These are phyloP conservation scores for Lipomyces yamanashiensis DNA, from an alignment of 805 yeast genomes.

Conservation along the genomic window DNA sequence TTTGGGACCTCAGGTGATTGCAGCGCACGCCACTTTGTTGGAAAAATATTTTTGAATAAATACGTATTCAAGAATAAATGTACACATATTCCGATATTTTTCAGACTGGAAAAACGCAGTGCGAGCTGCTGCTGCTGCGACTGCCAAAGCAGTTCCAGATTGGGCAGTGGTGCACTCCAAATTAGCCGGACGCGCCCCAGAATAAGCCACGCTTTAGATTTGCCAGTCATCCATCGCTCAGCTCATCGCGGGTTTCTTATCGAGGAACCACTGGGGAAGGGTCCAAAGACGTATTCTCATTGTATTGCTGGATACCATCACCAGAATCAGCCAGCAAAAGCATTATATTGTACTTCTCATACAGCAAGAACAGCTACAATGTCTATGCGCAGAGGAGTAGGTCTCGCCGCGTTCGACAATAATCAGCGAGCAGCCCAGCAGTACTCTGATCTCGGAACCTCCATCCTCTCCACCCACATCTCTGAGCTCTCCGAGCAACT, in stretches of 20 bases:
- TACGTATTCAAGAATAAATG: no score
- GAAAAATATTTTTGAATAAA: not conserved
- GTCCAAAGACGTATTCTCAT: no score
- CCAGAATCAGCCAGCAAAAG: no score
- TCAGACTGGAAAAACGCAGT: not conserved
- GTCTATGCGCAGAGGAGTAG: slow-evolving; percentile 45
- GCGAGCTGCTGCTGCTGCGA: not conserved
- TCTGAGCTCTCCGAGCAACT: slow-evolving; percentile 71
- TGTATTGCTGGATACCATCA: no score
- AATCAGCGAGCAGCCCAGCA: slow-evolving; percentile 47
- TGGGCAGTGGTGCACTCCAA: not conserved
- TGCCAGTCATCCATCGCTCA: not conserved
- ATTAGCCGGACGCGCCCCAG: slow-evolving; percentile 6
- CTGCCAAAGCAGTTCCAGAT: not conserved
- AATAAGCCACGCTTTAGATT: not conserved
- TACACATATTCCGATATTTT: not conserved
- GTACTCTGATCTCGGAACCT: slow-evolving; percentile 57
- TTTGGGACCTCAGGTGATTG: not conserved
- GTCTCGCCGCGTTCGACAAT: slow-evolving; percentile 54
- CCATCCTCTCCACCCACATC: slow-evolving; percentile 58
- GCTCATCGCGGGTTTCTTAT: not conserved
- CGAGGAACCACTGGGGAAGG: no score
- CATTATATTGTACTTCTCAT: no score
- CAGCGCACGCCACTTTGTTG: not conserved
- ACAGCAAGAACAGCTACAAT: not conserved